Evolutionary conservation across 106 monocot species (phyloP), one percentile per base, ranked within the genome.

Genomic region (Apostasia shenzhenica): DNA sequence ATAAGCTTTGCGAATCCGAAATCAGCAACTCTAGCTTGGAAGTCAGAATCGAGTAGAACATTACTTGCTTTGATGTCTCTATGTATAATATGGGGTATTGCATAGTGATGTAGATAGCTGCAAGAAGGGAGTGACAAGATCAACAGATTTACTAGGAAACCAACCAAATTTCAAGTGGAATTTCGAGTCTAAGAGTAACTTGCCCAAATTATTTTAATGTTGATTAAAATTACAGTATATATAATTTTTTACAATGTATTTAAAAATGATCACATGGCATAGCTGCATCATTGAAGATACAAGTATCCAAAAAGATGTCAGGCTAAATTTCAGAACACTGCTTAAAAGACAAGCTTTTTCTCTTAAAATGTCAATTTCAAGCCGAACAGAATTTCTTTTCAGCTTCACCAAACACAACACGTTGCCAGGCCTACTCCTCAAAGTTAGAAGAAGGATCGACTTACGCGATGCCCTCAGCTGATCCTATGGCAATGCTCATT

Each of bases 401-500:
- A 26, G 26, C 26, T 26, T 26, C 26, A 26, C 26, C 26, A 26
- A 26, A 26, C 26, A 26, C 26, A 26, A 26, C 26, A 26, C 26
- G 26, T 26, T 26, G 26, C 26, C 26, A 26, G 26, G 26, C 26
- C 26, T 62, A 41, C 1, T 41, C n/a, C 7, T 52, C 9, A 42
- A 42, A 41, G 42, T 14, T 5, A 9, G 12, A 55, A 43, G 5
- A 5, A 52, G 39, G 42, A 53, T 9, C n/a, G 6, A 72, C 89
- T 83, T 81, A 89, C 85, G 77, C 63, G 6, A 89, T 72, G 9
- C 85, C 89, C 75, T 89, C 82, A 14, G 89, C 89, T n/a, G 85
- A 80, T 46, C 89, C 89, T 43, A 89, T 67, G 0, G 85, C 82
- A 47, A 89, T 85, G 38, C 59, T 73, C 82, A 89, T 85, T 45